Conservation (phyloP, 2,329 filamentous ascomycete genomes). For the Aspergillus pseudoterreus region DNA sequence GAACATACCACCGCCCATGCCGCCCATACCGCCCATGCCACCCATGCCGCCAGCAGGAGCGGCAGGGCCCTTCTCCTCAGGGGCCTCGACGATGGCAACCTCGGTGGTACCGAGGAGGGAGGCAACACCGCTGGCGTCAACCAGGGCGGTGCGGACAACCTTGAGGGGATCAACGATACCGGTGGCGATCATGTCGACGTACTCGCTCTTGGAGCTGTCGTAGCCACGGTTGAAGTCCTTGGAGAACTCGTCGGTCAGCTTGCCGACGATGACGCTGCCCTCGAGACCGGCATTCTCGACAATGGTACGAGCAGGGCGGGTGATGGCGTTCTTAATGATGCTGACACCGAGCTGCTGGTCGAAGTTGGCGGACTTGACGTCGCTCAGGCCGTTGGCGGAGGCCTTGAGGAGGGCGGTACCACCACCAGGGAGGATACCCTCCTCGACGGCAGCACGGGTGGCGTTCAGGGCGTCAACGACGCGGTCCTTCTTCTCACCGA, state of each 20-base stretch:
- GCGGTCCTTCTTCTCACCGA: constrained; percentile 99
- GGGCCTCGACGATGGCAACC: constrained; percentile 93
- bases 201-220: constrained; percentile 94
- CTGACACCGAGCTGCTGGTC: constrained; percentile 98
- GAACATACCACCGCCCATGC: constrained; percentile 65
- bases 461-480: constrained; percentile 98
- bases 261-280: constrained; percentile 93
- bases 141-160: constrained; percentile 93
- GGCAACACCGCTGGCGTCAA: constrained; percentile 92
- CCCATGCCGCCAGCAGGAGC: constrained; percentile 58
- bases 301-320: constrained; percentile 87
- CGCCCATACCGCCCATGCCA: constrained; percentile 50
- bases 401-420: constrained; percentile 98
- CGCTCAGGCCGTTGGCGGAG: constrained; percentile 77
- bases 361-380: constrained; percentile 89
- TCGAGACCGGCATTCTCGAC: constrained; percentile 97
- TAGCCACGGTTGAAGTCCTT: constrained; percentile 97
- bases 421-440: constrained; percentile 97
- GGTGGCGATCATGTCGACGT: constrained; percentile 94
- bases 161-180: constrained; percentile 99
- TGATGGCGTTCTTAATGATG: constrained; percentile 98
- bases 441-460: constrained; percentile 95
- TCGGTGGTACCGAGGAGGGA: constrained; percentile 97
- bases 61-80: constrained; percentile 78
- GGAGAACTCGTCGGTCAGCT: constrained; percentile 92